These are phyloP conservation scores for Cladosporium sp. DNA, from an alignment of 2,329 filamentous ascomycete species.

Conservation along the genomic window DNA sequence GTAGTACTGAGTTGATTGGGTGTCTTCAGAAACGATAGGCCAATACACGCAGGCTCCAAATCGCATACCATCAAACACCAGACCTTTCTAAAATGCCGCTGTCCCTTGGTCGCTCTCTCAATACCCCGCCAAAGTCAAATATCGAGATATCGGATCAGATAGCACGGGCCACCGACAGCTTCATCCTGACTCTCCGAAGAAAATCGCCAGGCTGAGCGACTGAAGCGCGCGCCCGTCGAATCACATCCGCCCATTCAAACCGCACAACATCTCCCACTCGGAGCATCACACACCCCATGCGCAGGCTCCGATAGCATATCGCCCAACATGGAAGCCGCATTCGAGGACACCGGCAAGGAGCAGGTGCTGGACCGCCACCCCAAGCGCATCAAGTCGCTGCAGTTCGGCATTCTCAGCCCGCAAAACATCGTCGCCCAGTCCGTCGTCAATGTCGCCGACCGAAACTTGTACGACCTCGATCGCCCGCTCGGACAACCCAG, in stretches of 20 bases:
- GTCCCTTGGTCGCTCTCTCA: too few relatives aligned
- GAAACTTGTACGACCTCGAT: conserved; percentile 87
- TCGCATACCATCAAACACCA: too few relatives aligned
- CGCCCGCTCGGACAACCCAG: conserved; percentile 54
- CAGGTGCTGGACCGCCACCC: conserved; percentile 87
- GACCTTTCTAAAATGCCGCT: background rate
- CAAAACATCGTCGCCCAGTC: conserved; percentile 95
- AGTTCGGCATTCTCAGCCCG: conserved; percentile 85
- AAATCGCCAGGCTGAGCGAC: background rate
- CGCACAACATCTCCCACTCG: background rate
- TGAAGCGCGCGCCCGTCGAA: background rate
- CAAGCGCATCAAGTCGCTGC: conserved; percentile 88
- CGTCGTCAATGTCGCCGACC: conserved; percentile 90
- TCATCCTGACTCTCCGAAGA: conserved; percentile 14
- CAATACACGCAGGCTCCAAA: background rate
- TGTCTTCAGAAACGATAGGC: too few relatives aligned
- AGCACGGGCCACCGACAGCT: conserved; percentile 2
- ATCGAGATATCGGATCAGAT: conserved; percentile 12
- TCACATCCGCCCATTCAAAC: background rate
- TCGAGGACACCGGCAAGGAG: conserved; percentile 59
- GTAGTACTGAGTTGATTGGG: too few relatives aligned
- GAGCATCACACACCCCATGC: conserved; percentile 13
- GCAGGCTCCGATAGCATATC: conserved; percentile 16
- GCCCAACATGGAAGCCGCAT: conserved; percentile 18
- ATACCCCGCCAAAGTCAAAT: background rate